Conservation (phyloP, 1,139 yeast genomes). For the Wickerhamiella pararugosa region DNA sequence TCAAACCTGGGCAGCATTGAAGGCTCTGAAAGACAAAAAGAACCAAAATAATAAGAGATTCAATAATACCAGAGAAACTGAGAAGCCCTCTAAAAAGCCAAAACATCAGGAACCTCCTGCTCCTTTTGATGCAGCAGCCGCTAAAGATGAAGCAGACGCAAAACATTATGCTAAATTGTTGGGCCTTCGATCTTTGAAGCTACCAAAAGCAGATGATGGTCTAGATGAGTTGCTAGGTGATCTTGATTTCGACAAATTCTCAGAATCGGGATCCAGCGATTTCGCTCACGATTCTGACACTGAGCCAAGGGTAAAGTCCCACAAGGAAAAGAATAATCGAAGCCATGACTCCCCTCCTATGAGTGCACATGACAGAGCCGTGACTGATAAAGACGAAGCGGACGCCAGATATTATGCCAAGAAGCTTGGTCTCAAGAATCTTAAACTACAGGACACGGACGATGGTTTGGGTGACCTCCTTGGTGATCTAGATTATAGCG, state of each 20-base stretch:
- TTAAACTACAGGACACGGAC: slow-evolving; percentile 30
- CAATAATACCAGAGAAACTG: slow-evolving; percentile 8
- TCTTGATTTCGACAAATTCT: slow-evolving; percentile 32
- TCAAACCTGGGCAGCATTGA: slow-evolving; percentile 15
- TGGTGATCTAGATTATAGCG: slow-evolving; percentile 52
- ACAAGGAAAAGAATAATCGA: no score
- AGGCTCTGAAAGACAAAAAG: slow-evolving; percentile 15
- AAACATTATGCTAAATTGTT: slow-evolving; percentile 70
- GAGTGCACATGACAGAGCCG: no score
- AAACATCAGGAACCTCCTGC: slow-evolving; percentile 7
- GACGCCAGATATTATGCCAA: slow-evolving; percentile 77
- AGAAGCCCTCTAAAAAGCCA: slow-evolving; percentile 14
- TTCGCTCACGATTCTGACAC: slow-evolving; percentile 3
- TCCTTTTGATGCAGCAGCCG: slow-evolving; percentile 17
- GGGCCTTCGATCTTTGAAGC: slow-evolving; percentile 37
- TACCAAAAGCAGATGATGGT: slow-evolving; percentile 42
- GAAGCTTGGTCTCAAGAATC: slow-evolving; percentile 49
- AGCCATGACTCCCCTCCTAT: no score
- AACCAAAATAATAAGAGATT: not conserved
- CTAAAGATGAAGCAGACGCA: slow-evolving; percentile 63
- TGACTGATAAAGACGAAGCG: slow-evolving; percentile 46
- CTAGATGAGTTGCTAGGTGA: slow-evolving; percentile 68
- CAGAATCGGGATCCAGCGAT: not conserved
- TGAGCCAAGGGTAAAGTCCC: no score
- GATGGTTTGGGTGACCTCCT: slow-evolving; percentile 60